Conservation (phyloP, 2,329 filamentous ascomycete genomes). For the Gliomastix tumulicola region DNA sequence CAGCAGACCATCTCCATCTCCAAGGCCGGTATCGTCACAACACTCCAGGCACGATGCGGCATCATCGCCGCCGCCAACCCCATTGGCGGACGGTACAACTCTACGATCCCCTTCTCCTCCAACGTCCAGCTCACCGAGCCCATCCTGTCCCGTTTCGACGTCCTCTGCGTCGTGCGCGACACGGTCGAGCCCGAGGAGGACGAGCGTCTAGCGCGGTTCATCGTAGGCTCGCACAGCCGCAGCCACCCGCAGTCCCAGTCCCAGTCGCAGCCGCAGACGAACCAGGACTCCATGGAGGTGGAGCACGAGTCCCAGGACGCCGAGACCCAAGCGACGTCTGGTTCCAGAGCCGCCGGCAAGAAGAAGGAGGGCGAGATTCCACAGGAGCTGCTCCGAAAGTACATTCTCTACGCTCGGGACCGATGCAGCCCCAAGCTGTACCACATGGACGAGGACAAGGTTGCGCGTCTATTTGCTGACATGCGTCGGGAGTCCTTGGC, state of each 20-base stretch:
- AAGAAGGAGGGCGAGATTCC: conserved; percentile 65
- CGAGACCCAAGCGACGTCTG: conserved; percentile 23
- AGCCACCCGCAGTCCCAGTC: conserved; percentile 65
- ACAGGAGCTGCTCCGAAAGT: conserved; percentile 88
- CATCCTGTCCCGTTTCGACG: conserved; percentile 96
- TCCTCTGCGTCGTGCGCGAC: conserved; percentile 91
- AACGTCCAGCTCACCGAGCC: conserved; percentile 97
- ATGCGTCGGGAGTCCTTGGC: conserved; percentile 91
- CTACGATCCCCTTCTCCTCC: conserved; percentile 88
- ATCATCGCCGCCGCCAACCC: conserved; percentile 97
- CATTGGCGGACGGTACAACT: conserved; percentile 93
- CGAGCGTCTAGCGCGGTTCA: conserved; percentile 87
- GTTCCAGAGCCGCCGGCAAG: conserved; percentile 9
- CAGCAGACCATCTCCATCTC: conserved; percentile 99
- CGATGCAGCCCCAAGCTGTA: conserved; percentile 88
- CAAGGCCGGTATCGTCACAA: conserved; percentile 97
- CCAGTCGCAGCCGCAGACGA: conserved; percentile 42
- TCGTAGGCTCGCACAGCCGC: conserved; percentile 87
- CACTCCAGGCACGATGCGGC: conserved; percentile 88
- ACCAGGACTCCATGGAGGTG: conserved; percentile 58
- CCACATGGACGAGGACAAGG: conserved; percentile 96
- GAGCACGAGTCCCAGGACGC: conserved; percentile 45
- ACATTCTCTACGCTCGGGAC: conserved; percentile 91
- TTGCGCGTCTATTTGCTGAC: conserved; percentile 87
- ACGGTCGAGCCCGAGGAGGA: conserved; percentile 90